These are phyloP conservation scores for Botrytis porri DNA, from an alignment of 2,329 filamentous ascomycete genomes.

Conservation along the genomic window DNA sequence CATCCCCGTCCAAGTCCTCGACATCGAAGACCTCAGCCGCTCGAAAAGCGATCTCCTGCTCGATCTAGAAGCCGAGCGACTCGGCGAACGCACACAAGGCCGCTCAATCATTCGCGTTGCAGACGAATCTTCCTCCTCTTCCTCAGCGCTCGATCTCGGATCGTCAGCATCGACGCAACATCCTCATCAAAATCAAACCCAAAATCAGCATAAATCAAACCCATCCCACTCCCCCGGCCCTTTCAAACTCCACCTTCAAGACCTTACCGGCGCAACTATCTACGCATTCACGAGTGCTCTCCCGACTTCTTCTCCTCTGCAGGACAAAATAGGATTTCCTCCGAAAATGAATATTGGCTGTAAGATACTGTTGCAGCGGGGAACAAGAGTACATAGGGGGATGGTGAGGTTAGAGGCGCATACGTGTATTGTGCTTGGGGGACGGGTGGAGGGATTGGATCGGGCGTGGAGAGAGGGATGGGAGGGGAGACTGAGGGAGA, in stretches of 20 bases:
- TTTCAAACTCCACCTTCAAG: slow-evolving; percentile 80
- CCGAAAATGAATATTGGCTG: slow-evolving; percentile 71
- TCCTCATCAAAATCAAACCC: slow-evolving; percentile 32
- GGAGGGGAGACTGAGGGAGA: slow-evolving; percentile 65
- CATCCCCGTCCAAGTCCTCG: slow-evolving; percentile 76
- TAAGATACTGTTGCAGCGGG: slow-evolving; percentile 73
- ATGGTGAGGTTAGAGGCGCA: slow-evolving; percentile 72
- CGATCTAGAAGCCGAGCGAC: slow-evolving; percentile 68
- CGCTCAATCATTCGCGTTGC: slow-evolving; percentile 77
- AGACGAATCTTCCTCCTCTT: slow-evolving; percentile 38
- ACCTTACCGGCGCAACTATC: slow-evolving; percentile 65
- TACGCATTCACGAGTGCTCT: slow-evolving; percentile 68
- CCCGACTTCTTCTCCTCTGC: slow-evolving; percentile 43
- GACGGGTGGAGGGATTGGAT: slow-evolving; percentile 80
- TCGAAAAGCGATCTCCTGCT: slow-evolving; percentile 88
- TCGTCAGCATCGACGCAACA: not conserved
- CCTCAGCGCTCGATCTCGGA: not conserved
- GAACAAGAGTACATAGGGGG: slow-evolving; percentile 68
- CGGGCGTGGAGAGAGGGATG: slow-evolving; percentile 71
- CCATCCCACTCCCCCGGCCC: slow-evolving; percentile 45
- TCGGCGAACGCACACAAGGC: slow-evolving; percentile 72
- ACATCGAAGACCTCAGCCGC: slow-evolving; percentile 77
- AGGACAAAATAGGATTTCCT: slow-evolving; percentile 55
- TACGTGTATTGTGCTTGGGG: slow-evolving; percentile 72
- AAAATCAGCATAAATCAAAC: slow-evolving; percentile 30